These are phyloP conservation scores for Guyanaporus albipodus DNA, from an alignment of 768 basidiomycete genomes.

Conservation along the genomic window DNA sequence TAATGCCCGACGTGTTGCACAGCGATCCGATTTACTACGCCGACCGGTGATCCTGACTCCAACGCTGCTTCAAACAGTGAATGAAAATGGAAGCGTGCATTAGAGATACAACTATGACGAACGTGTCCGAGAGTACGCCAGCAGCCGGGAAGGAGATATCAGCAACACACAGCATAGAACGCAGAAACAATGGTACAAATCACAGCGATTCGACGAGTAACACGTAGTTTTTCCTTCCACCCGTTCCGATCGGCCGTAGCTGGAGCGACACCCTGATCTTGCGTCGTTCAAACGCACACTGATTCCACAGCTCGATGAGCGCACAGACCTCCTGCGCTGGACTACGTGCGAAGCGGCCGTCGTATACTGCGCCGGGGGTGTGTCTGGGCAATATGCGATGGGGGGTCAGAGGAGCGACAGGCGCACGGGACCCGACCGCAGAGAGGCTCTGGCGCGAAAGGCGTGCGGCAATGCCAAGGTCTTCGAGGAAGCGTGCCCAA, in stretches of 20 bases:
- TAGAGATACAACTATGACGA: not conserved
- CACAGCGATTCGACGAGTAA: constrained; percentile 28
- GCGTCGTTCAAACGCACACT: constrained; percentile 32
- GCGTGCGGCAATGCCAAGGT: constrained; percentile 27
- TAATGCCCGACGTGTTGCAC: too few species aligned
- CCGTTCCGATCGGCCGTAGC: not conserved
- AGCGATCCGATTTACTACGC: too few species aligned
- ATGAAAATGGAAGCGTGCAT: too few species aligned
- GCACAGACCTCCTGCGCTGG: constrained; percentile 23
- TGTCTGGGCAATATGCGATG: constrained; percentile 17
- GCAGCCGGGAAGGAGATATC: not conserved
- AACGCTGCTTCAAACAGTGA: too few species aligned
- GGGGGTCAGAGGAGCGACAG: constrained; percentile 8
- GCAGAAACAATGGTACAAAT: constrained; percentile 1
- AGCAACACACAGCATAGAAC: not conserved
- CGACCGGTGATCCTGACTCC: too few species aligned
- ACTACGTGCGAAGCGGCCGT: constrained; percentile 17
- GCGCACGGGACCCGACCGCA: constrained; percentile 23
- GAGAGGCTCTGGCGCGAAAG: constrained; percentile 20
- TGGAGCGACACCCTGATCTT: constrained; percentile 23
- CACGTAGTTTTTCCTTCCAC: constrained; percentile 4
- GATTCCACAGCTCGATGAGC: constrained; percentile 28
- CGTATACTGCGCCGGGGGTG: constrained; percentile 16
- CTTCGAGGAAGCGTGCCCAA: constrained; percentile 30
- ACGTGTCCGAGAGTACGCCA: not conserved